phyloP scores from a whole-genome alignment of 768 basidiomycete species.

The Mycena vulgaris region DNA sequence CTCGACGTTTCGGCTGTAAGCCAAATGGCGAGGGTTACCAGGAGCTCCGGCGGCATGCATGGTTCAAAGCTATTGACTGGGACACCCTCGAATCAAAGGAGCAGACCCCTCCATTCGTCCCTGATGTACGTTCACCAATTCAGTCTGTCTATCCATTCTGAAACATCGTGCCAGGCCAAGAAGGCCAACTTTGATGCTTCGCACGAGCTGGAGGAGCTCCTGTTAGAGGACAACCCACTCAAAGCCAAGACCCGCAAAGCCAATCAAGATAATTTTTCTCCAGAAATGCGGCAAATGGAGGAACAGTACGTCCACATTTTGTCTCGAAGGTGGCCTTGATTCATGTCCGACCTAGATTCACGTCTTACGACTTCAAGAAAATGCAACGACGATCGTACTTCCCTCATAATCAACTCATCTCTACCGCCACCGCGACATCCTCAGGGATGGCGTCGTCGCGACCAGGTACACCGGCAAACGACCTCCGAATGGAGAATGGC shows the following conservation, averaged over 20 bases:
- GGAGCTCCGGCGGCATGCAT: slow-evolving; percentile 84
- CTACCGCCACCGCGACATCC: slow-evolving; percentile 83
- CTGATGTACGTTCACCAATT: slow-evolving; percentile 76
- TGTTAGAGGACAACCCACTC: slow-evolving; percentile 96
- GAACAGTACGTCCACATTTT: slow-evolving; percentile 82
- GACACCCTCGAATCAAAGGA: slow-evolving; percentile 84
- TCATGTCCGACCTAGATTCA: slow-evolving; percentile 71
- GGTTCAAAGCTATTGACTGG: slow-evolving; percentile 96
- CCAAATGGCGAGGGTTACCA: slow-evolving; percentile 84
- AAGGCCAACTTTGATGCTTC: slow-evolving; percentile 99
- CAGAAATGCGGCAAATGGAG: slow-evolving; percentile 98
- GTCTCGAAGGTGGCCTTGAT: slow-evolving; percentile 16
- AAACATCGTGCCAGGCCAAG: slow-evolving; percentile 76
- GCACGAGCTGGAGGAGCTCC: slow-evolving; percentile 95
- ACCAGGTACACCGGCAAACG: slow-evolving; percentile 78
- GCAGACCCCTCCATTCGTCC: slow-evolving; percentile 86
- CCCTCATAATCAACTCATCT: slow-evolving; percentile 80
- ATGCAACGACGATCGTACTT: slow-evolving; percentile 95
- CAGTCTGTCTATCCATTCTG: slow-evolving; percentile 28
- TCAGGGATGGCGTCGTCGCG: slow-evolving; percentile 80
- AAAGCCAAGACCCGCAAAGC: slow-evolving; percentile 95
- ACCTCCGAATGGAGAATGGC: slow-evolving; percentile 62
- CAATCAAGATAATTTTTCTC: slow-evolving; percentile 89
- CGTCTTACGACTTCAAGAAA: slow-evolving; percentile 92
- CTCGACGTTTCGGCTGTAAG: slow-evolving; percentile 87